Percentiles rank a stretch among this genome's conserved stretches.
Evolutionary conservation across 495 filamentous ascomycete genomes (phyloP).

Genomic region (Penicillium chermesinum): DNA sequence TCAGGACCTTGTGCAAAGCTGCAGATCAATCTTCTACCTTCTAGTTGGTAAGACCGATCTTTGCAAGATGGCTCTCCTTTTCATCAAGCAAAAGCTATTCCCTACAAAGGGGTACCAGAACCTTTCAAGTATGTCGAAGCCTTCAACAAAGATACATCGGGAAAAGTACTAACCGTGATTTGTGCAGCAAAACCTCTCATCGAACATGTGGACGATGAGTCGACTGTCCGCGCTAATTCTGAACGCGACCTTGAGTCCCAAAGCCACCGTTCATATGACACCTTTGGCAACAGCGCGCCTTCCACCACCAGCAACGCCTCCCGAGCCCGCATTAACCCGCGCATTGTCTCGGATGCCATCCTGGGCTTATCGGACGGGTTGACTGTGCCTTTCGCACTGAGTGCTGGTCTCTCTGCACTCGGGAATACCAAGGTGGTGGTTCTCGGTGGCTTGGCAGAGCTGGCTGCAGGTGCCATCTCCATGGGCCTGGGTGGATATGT

Average conservation of each 20-base stretch:
- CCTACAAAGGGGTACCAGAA: conserved; percentile 19
- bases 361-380: conserved; percentile 56
- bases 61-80: conserved; percentile 36
- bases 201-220: conserved; percentile 24
- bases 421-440: conserved; percentile 51
- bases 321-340: conserved; percentile 41
- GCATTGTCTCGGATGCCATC: conserved; percentile 54
- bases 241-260: conserved; percentile 37
- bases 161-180: conserved; percentile 4
- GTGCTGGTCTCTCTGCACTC: conserved; percentile 49
- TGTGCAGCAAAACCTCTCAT: conserved; percentile 35
- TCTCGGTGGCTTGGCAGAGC: conserved; percentile 50
- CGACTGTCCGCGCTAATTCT: conserved; percentile 24
- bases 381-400: conserved; percentile 54
- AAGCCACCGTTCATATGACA: conserved; percentile 32
- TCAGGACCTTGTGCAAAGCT: too few species aligned
- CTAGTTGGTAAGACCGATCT: background rate
- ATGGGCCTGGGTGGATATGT: conserved; percentile 58
- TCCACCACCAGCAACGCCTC: conserved; percentile 26
- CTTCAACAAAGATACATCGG: background rate
- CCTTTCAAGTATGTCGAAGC: conserved; percentile 16
- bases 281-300: conserved; percentile 31
- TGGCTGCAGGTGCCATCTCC: conserved; percentile 51
- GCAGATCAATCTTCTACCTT: too few species aligned
- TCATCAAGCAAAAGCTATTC: conserved; percentile 42